Percentiles rank a stretch among this genome's conserved stretches.
phyloP scores from a whole-genome alignment of 2,329 filamentous ascomycete species.

The Aureobasidium melanogenum region DNA sequence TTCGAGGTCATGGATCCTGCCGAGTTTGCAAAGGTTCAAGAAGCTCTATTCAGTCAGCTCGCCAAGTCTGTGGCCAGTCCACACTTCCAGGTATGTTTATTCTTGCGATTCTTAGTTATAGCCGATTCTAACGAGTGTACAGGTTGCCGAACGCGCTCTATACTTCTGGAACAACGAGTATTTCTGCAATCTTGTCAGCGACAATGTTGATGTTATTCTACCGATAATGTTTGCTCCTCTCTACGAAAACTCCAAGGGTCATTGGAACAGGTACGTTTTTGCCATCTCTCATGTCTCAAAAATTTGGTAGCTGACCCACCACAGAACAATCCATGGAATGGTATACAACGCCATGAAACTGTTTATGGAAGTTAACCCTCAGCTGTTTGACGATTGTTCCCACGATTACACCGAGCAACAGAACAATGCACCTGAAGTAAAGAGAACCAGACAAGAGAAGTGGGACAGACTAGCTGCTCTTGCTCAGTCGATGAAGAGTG shows the following conservation, averaged over 20 bases:
- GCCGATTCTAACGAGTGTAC: conserved; percentile 13
- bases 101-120: not conserved
- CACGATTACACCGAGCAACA: conserved; percentile 97
- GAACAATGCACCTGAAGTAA: conserved; percentile 78
- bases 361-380: conserved; percentile 99
- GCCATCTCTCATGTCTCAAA: not conserved
- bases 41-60: conserved; percentile 92
- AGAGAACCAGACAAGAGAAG: conserved; percentile 72
- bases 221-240: conserved; percentile 99
- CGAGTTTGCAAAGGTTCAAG: conserved; percentile 97
- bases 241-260: conserved; percentile 97
- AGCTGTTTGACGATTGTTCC: conserved; percentile 96
- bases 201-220: conserved; percentile 96
- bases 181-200: conserved; percentile 97
- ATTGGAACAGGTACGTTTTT: conserved; percentile 84
- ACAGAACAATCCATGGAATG: conserved; percentile 96
- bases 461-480: conserved; percentile 82
- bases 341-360: conserved; percentile 99
- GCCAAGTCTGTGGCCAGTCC: conserved; percentile 97
- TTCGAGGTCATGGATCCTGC: conserved; percentile 99
- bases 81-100: conserved; percentile 67
- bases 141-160: conserved; percentile 87
- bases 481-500: conserved; percentile 60
- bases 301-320: conserved; percentile 2
- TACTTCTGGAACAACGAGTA: conserved; percentile 99